These are phyloP conservation scores for Talaromyces wortmannii DNA, from an alignment of 495 filamentous ascomycete genomes.

Conservation along the genomic window DNA sequence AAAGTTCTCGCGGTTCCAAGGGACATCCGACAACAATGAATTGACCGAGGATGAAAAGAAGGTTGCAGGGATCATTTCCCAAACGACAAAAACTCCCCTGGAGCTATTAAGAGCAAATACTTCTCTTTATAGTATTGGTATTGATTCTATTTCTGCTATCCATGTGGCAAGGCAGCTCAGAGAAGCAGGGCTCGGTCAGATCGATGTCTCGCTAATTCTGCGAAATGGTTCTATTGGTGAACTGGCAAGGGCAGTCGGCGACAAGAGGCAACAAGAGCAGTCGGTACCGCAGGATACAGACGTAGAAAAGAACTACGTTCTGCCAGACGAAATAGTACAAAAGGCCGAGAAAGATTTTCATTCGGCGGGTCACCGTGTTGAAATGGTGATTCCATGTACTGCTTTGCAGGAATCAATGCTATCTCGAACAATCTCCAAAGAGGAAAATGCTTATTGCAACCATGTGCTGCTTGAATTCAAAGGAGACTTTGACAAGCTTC, in stretches of 20 bases:
- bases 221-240: constrained; percentile 50
- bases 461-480: constrained; percentile 41
- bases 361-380: constrained; percentile 24
- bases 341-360: constrained; percentile 12
- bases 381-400: constrained; percentile 66
- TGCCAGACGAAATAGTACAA: constrained; percentile 9
- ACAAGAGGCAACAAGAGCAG: background rate
- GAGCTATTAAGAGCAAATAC: constrained; percentile 36
- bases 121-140: constrained; percentile 57
- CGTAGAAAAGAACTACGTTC: background rate
- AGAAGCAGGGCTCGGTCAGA: constrained; percentile 24
- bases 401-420: constrained; percentile 81
- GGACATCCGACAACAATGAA: constrained; percentile 11
- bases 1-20: constrained; percentile 13
- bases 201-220: constrained; percentile 59
- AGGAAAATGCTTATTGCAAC: constrained; percentile 45
- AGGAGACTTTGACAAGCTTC: constrained; percentile 30
- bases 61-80: constrained; percentile 43
- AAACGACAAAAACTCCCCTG: constrained; percentile 38
- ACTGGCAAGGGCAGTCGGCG: constrained; percentile 34
- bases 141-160: constrained; percentile 81
- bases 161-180: constrained; percentile 48
- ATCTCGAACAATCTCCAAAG: constrained; percentile 32
- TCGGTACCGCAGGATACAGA: too few species aligned
- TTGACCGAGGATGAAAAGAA: constrained; percentile 29